Evolutionary conservation across 805 yeast species (phyloP), one percentile per base, ranked within the genome.

Genomic region (Saturnispora dispora): DNA sequence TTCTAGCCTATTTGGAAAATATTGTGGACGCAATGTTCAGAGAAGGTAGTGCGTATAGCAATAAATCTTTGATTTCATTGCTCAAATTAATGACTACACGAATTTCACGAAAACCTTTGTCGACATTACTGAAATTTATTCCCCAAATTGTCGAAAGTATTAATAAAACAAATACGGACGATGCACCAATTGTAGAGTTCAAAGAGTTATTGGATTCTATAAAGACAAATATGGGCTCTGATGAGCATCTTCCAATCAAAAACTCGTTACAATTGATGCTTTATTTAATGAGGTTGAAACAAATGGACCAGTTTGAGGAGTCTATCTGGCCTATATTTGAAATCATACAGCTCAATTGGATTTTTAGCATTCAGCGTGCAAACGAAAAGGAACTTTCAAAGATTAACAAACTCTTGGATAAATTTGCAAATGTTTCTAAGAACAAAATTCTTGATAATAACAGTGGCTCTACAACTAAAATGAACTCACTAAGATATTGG

Each of bases 1-100:
- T 67, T 37, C 22, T 42, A 17, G 45, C 57, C 1, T 62, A 60
- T 36, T 55, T 64, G 11, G 55, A 54, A 6, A 51, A 53, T 6
- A 55, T 66, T 7, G 36, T 64, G 11, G 57, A 50, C 11, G 64
- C 48, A 6, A 53, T 55, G 56, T 36, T 55, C 1, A 46, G 51
- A 20, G 45, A 51, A 17, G 51, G 44, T n/a, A 50, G 23, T 9
- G 52, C 35, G 5, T 55, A 46, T 30, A 51, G 56, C 4, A 37
- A 45, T 13, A 48, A 51, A 32, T 48, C 55, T 1, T 33, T 53
- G 4, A 15, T 55, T 4, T 46, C 55, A 6, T 36, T 55, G 8
- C 22, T 55, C 4, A 42, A 32, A 10, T 42, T 55, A 27, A 35
- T 55, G 8, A 45, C 51, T 4, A 49, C 45, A 7, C 35, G 47